phyloP scores from a whole-genome alignment of 495 filamentous ascomycete genomes.

The Amphirosellinia nigrospora region DNA sequence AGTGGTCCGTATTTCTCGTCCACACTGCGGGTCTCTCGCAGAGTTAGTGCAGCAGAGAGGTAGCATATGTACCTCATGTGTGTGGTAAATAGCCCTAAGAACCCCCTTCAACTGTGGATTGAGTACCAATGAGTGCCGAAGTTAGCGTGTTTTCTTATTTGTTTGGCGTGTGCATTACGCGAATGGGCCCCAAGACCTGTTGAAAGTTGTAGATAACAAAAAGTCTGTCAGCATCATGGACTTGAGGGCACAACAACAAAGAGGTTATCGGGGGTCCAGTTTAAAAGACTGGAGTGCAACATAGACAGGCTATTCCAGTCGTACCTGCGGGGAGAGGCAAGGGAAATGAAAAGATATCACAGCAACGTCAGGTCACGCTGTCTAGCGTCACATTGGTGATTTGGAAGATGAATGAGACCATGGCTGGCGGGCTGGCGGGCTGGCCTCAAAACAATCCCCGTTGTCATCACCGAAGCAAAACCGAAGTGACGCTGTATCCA shows the following conservation, averaged over 20 bases:
- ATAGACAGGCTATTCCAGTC: slow-evolving; percentile 11
- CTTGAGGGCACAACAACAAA: background rate
- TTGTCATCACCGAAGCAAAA: background rate
- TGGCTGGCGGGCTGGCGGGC: background rate
- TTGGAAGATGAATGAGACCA: slow-evolving; percentile 25
- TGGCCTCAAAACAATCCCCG: background rate
- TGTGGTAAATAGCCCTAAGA: background rate
- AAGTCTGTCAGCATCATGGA: background rate
- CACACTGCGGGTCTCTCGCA: background rate
- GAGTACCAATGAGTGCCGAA: slow-evolving; percentile 10
- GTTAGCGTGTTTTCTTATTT: background rate
- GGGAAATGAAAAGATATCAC: background rate
- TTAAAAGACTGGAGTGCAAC: slow-evolving; percentile 6
- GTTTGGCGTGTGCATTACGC: background rate
- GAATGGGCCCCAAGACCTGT: background rate
- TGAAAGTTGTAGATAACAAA: background rate
- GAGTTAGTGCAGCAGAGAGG: background rate
- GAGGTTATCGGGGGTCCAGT: slow-evolving; percentile 3
- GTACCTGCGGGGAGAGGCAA: background rate
- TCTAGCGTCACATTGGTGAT: slow-evolving; percentile 23
- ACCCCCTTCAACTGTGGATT: background rate
- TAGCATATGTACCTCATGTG: background rate
- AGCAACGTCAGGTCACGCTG: slow-evolving; percentile 19
- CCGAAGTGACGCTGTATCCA: slow-evolving; percentile 19
- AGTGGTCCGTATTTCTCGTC: background rate